Conservation (phyloP, 768 basidiomycete species). For the Hygrophorus russula region DNA sequence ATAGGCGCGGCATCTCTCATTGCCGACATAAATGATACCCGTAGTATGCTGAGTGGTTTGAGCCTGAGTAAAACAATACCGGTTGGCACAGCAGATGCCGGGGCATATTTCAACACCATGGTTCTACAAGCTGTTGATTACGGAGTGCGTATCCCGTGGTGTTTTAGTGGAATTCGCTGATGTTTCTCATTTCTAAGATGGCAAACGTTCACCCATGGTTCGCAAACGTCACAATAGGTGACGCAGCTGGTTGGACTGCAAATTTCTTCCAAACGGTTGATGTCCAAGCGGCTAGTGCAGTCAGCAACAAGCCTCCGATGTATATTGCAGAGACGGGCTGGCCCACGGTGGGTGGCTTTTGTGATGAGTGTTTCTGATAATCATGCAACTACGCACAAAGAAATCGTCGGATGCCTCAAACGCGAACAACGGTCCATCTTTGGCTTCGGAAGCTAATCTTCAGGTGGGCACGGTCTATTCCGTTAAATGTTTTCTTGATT, state of each 20-base stretch:
- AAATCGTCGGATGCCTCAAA: constrained; percentile 47
- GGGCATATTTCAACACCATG: constrained; percentile 67
- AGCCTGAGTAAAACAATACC: constrained; percentile 48
- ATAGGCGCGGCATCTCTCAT: constrained; percentile 54
- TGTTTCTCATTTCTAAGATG: constrained; percentile 35
- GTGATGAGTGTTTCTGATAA: background rate
- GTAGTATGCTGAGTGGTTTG: constrained; percentile 40
- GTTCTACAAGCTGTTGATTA: constrained; percentile 58
- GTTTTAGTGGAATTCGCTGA: background rate
- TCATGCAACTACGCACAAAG: constrained; percentile 18
- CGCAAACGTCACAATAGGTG: constrained; percentile 57
- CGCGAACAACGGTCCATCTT: constrained; percentile 56
- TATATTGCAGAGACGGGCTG: constrained; percentile 90
- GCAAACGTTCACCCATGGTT: constrained; percentile 94
- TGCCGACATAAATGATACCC: constrained; percentile 56
- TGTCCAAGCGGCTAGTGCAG: constrained; percentile 37
- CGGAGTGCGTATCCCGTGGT: constrained; percentile 34
- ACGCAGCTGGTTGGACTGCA: constrained; percentile 73
- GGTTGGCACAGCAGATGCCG: constrained; percentile 80
- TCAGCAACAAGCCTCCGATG: constrained; percentile 68
- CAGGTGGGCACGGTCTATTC: constrained; percentile 26
- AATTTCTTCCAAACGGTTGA: constrained; percentile 67
- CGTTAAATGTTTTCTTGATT: background rate
- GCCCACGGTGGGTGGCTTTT: constrained; percentile 43
- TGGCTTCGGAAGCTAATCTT: constrained; percentile 48